Base-by-base conservation (phyloP, 495 filamentous ascomycete species). In the Gamarada debralockiae region DNA sequence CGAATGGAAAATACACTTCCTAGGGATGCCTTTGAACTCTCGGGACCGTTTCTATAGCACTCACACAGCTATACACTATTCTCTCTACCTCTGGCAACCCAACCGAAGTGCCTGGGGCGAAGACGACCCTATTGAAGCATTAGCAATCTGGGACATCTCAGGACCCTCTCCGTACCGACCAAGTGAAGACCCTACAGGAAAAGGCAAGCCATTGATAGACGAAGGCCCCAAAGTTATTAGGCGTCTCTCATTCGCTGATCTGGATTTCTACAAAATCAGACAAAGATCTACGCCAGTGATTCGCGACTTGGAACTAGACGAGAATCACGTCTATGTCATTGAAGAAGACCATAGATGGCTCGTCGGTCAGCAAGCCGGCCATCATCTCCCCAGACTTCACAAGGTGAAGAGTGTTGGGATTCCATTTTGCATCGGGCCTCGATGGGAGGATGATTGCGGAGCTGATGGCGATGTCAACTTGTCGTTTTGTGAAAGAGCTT, bases 141-240 rank as follows among this genome's bases (percentile, higher is more conserved):
- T 87, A 14, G 74, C 73, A n/a, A 69, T 88, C 1, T 88, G 83
- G 84, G 81, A 88, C 43, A 84, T 88, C 47, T 78, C 77, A 1
- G 68, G 71, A 0, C 67, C 73, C 2, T 81, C 78, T 6, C 48
- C 70, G 0, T 80, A 84, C 58, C 70, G 73, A 2, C 78, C 83
- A 3, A 83, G 77, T 0, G 53, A 76, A 27, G 78, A 84, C 58
- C 77, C 77, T 3, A 70, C 66, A 0, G 74, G 77, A 0, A 61
- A 63, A 27, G 57, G 59, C 9, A 67, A 69, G 9, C 70, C 68
- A 9, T 65, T 62, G 12, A 24, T 56, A 0, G 25, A 21, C n/a
- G 29, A 63, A 45, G 24, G 56, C 23, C 81, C 83, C 0, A 66
- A 56, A 14, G 74, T 84, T n/a, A 67, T 85, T 55, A 65, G 74